Evolutionary conservation across 306 rosid genomes (phyloP), one percentile per base, ranked within the genome.

Genomic region (Echinosophora koreensis): DNA sequence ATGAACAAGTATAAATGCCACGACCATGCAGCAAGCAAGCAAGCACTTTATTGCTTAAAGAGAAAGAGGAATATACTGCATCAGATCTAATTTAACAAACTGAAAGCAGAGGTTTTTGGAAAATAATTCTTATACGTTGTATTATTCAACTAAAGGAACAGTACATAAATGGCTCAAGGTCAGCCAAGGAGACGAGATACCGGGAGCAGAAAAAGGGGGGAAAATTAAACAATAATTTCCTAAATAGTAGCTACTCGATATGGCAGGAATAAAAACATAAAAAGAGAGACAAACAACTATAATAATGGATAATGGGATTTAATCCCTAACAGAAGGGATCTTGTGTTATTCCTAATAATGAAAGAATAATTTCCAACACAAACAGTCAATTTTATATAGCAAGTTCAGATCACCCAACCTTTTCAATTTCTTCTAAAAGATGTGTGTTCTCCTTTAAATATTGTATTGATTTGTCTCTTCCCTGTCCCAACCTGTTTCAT

Each of bases 391-490:
- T 80, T 60, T 14, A 85, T 50, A 51, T 11, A 32, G 70, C 34
- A 65, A 56, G 64, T 46, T 60, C 38, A 38, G 60, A 72, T 47
- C 50, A 55, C 47, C 86, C 66, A 71, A 93, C 99, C 99, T 95
- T 90, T 80, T 95, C 99, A 83, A 95, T 82, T 83, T 92, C 99
- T 63, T 90, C 94, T 47, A 80, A 81, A 82, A 95, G 86, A 78
- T 68, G 71, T 16, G 96, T 87, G 76, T 89, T 92, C 76, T 95
- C 99, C 77, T 85, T 90, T 77, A 90, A 85, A 88, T 87, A 95
- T 78, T 90, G 97, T 49, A 92, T 71, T 77, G 99, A 89, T 87
- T 75, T 92, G 78, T 95, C 99, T 80, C 99, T 90, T 83, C 97
- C 99, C 78, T 95, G 99, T 71, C 99, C 99, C 82, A 95, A 84